phyloP scores from a whole-genome alignment of 805 yeast species.

The Ogataea trehalophila region DNA sequence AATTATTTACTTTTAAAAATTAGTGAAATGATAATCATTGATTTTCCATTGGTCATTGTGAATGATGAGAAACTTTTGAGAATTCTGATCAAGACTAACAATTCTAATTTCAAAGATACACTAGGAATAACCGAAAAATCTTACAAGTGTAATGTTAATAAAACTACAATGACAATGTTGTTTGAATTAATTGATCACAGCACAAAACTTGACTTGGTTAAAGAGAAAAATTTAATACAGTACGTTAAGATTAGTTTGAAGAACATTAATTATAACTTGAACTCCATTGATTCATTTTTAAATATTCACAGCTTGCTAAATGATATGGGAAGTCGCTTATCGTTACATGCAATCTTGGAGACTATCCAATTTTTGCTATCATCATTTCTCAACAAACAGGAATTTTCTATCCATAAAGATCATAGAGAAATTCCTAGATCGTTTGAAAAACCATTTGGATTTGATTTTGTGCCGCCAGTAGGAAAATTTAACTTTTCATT shows the following conservation, averaged over 20 bases:
- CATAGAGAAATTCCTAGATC: slow-evolving; percentile 10
- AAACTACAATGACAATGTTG: slow-evolving; percentile 19
- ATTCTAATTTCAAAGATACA: slow-evolving; percentile 13
- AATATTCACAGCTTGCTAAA: slow-evolving; percentile 16
- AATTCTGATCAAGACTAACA: slow-evolving; percentile 17
- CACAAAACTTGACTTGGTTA: slow-evolving; percentile 18
- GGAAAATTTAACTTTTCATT: slow-evolving; percentile 23
- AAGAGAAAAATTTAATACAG: slow-evolving; percentile 20
- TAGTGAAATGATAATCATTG: slow-evolving; percentile 9
- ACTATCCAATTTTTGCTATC: slow-evolving; percentile 22
- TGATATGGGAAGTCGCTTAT: slow-evolving; percentile 32
- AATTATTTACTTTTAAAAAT: slow-evolving; percentile 21
- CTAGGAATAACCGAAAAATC: slow-evolving; percentile 18
- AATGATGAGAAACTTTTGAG: slow-evolving; percentile 8
- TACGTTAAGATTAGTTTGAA: slow-evolving; percentile 17
- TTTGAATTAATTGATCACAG: slow-evolving; percentile 32
- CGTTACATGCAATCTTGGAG: slow-evolving; percentile 31
- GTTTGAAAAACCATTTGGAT: slow-evolving; percentile 18
- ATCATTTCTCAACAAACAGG: slow-evolving; percentile 12
- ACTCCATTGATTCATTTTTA: slow-evolving; percentile 17
- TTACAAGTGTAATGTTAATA: slow-evolving; percentile 9
- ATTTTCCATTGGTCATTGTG: slow-evolving; percentile 10
- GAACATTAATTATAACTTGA: slow-evolving; percentile 16
- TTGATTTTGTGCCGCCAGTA: slow-evolving; percentile 27
- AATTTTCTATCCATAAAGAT: slow-evolving; percentile 2